Percentiles rank a stretch among this genome's conserved stretches.
phyloP scores from a whole-genome alignment of 1,284 basidiomycete genomes.

The Meripilus lineatus region DNA sequence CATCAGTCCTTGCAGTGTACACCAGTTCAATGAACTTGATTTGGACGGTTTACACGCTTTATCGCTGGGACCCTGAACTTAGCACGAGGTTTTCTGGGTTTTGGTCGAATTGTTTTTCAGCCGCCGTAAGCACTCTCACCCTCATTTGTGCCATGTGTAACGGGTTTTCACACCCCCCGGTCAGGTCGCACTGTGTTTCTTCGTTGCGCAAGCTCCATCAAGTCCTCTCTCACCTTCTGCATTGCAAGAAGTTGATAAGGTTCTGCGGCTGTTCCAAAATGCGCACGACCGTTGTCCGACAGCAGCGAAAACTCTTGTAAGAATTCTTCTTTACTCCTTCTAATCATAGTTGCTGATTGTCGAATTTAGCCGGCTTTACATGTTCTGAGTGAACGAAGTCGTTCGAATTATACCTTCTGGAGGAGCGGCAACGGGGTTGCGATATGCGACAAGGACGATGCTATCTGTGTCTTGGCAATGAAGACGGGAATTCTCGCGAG shows the following conservation, averaged over 20 bases:
- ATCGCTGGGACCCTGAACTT: conserved; percentile 44
- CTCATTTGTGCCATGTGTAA: too few relatives aligned
- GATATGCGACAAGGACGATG: conserved; percentile 15
- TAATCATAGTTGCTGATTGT: too few relatives aligned
- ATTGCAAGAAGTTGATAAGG: conserved; percentile 58
- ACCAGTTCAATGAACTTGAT: conserved; percentile 53
- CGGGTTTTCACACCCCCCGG: conserved; percentile 4
- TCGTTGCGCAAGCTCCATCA: conserved; percentile 58
- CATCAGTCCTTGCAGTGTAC: conserved; percentile 63
- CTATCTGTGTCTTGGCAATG: conserved; percentile 20
- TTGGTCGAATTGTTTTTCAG: conserved; percentile 65
- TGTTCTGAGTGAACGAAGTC: too few relatives aligned
- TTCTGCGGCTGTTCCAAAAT: conserved; percentile 53
- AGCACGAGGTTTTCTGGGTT: conserved; percentile 52
- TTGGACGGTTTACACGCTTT: conserved; percentile 51
- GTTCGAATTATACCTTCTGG: too few relatives aligned
- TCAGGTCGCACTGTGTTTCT: conserved; percentile 63
- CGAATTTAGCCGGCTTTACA: too few relatives aligned
- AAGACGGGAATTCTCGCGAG: conserved; percentile 20
- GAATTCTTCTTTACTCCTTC: conserved; percentile 26
- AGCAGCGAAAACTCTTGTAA: conserved; percentile 56
- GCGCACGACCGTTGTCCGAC: conserved; percentile 49
- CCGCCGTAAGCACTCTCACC: conserved; percentile 39
- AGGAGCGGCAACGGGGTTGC: background rate
- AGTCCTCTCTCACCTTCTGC: conserved; percentile 55